Base-by-base conservation (phyloP, 2,329 filamentous ascomycete species). In the Teratosphaeria viscida region DNA sequence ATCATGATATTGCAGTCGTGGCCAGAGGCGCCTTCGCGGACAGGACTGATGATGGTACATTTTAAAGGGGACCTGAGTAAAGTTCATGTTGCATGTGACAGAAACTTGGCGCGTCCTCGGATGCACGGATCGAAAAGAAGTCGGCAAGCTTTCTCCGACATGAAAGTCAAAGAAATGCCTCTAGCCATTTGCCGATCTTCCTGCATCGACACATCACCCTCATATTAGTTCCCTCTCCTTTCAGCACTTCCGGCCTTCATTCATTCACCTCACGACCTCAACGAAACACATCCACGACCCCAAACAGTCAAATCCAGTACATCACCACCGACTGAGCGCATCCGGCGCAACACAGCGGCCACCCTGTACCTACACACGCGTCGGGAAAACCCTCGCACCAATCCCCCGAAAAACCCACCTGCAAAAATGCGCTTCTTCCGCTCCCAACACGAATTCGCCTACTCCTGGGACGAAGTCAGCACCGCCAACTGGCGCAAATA, bases 401-500 rank as follows among this genome's bases (percentile, higher is more conserved):
- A 49, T 3, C 43, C n/a, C 6, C 37, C 11, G 5, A 49, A 23
- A 19, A 19, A 23, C 43, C n/a, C 16, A 1, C 43, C 2, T 23
- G 7, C 43, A 49, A 56, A 16, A 26, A 97, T 99, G 94, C 96
- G 95, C 82, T 89, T 97, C 77, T 97, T 97, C 72, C 89, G 90
- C 68, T 95, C 90, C 71, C 80, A 81, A 47, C 89, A 90, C 76
- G 91, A 90, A 62, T 99, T 95, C 78, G 83, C 96, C 79, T 99
- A 99, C 81, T 95, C 92, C 54, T 99, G 94, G 94, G 90, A 96
- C 71, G 92, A 97, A 76, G 94, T 99, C 39, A 96, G 91, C 29
- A 91, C 90, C 14, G 91, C 89, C 73, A 99, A 99, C 82, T 99
- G 94, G 94, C 88, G 86, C 68, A 99, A 99, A 76, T 99, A 99